These are phyloP conservation scores for Fusarium sp. DNA, from an alignment of 2,329 filamentous ascomycete species.

Conservation along the genomic window DNA sequence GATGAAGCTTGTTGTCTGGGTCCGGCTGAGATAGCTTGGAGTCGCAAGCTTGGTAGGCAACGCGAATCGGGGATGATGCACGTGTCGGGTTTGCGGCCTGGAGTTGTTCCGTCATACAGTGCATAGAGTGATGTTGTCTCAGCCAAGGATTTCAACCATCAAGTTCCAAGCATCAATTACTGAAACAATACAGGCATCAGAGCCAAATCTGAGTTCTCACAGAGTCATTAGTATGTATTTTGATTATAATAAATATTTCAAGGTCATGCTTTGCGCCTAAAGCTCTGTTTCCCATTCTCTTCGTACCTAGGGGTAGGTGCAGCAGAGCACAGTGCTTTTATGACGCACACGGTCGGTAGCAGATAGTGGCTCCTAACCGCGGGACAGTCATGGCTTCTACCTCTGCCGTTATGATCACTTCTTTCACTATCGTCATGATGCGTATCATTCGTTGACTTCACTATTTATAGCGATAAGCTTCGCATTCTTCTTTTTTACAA, in stretches of 20 bases:
- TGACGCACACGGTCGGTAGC: neutral
- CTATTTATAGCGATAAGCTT: conserved; percentile 1
- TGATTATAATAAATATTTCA: neutral
- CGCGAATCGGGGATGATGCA: conserved; percentile 41
- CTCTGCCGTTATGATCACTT: conserved; percentile 4
- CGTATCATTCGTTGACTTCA: conserved; percentile 23
- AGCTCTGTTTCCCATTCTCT: neutral
- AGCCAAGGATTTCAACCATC: neutral
- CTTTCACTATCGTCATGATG: conserved; percentile 39
- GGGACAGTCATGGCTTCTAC: conserved; percentile 9
- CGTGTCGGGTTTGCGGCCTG: conserved; percentile 44
- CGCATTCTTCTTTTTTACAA: conserved; percentile 1
- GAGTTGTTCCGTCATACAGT: conserved; percentile 49
- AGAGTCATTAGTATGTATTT: no score
- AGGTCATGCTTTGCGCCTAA: neutral
- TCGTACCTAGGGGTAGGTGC: no score
- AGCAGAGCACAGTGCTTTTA: neutral
- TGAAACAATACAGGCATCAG: neutral
- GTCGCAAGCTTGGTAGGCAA: conserved; percentile 49
- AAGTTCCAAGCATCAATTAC: neutral
- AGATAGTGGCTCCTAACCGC: conserved; percentile 6
- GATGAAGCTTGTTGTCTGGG: conserved; percentile 48
- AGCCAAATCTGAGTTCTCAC: neutral
- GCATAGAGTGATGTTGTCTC: neutral
- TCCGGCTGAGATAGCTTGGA: conserved; percentile 47